phyloP scores from a whole-genome alignment of 2,329 filamentous ascomycete genomes.

The Chaetomium sp. region DNA sequence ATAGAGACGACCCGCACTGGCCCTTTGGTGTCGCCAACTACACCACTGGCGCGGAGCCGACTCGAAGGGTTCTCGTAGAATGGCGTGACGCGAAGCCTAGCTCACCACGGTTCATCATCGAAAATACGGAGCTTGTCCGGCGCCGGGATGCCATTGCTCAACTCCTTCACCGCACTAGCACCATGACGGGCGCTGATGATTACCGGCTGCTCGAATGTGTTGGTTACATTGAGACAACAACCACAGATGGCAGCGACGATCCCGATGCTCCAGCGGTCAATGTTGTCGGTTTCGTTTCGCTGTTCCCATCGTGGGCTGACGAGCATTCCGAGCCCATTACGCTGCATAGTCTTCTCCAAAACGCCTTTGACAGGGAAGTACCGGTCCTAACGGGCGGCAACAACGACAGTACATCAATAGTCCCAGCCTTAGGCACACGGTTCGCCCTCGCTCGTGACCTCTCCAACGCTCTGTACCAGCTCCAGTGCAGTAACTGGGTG shows the following conservation, averaged over 20 bases:
- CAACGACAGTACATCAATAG: too few relatives aligned
- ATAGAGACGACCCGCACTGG: background rate
- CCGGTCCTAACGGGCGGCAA: too few relatives aligned
- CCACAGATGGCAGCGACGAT: background rate
- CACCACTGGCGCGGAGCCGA: background rate
- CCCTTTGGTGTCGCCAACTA: background rate
- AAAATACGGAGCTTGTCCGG: background rate
- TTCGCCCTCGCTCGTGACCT: background rate
- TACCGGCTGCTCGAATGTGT: background rate
- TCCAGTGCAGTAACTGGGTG: constrained; percentile 1
- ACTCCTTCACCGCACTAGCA: background rate
- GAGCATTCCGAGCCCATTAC: background rate
- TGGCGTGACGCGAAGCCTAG: background rate
- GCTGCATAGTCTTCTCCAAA: background rate
- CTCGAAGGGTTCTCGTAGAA: background rate
- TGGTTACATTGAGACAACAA: background rate
- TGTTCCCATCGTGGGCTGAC: background rate
- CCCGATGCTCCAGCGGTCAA: background rate
- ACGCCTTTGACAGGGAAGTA: background rate
- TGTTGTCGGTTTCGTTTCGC: background rate
- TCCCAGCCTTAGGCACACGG: background rate
- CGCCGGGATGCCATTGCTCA: background rate
- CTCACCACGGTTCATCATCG: background rate
- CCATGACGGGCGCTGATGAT: background rate
- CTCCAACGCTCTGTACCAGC: background rate